These are phyloP conservation scores for Lathyrus sativus DNA, from an alignment of 306 rosid genomes.

Conservation along the genomic window DNA sequence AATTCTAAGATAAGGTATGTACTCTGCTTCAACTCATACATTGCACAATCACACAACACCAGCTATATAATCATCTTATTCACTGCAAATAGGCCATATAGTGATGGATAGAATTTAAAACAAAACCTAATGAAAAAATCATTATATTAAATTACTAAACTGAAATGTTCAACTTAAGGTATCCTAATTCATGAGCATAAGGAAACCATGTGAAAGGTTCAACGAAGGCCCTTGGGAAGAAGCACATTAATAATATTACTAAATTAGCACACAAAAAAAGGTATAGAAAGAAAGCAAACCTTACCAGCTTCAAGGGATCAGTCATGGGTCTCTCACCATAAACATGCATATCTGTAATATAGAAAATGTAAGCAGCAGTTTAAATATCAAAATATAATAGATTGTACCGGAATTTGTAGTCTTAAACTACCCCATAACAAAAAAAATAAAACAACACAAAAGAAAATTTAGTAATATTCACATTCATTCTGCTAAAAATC, in stretches of 20 bases:
- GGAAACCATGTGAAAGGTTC: constrained; percentile 12
- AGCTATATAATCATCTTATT: constrained; percentile 26
- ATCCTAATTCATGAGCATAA: constrained; percentile 21
- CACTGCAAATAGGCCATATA: neutral
- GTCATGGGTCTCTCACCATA: constrained; percentile 54
- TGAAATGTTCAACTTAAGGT: constrained; percentile 12
- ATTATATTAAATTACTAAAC: neutral
- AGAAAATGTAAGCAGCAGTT: constrained; percentile 27
- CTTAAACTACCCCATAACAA: neutral
- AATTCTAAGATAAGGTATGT: constrained; percentile 16
- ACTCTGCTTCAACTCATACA: constrained; percentile 21
- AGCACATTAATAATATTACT: constrained; percentile 23
- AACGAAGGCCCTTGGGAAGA: constrained; percentile 21
- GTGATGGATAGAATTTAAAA: too few species aligned
- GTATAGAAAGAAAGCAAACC: constrained; percentile 38
- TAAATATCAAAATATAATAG: constrained; percentile 5
- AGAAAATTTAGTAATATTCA: constrained; percentile 7
- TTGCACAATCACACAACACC: constrained; percentile 22
- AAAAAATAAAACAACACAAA: neutral
- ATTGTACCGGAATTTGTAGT: too few species aligned
- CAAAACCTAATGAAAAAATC: too few species aligned
- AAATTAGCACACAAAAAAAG: constrained; percentile 6
- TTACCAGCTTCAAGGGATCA: constrained; percentile 87
- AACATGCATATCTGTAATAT: constrained; percentile 52
- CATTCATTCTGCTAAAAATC: constrained; percentile 12